These are phyloP conservation scores for Suhomyces prunicola DNA, from an alignment of 805 yeast species.

Conservation along the genomic window DNA sequence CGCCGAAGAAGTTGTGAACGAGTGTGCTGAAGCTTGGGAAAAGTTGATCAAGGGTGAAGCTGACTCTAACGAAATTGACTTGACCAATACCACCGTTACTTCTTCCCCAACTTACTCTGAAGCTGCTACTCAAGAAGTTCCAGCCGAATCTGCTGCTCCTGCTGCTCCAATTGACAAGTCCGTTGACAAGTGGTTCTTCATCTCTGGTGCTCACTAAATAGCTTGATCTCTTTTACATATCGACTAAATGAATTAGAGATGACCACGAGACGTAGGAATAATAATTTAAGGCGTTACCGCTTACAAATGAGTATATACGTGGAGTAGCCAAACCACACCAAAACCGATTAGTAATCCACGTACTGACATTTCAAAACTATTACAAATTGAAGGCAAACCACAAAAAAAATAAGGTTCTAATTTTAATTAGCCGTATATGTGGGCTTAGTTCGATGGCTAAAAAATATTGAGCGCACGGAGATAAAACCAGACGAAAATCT, in stretches of 20 bases:
- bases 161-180: slow-evolving; percentile 97
- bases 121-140: slow-evolving; percentile 48
- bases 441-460: not conserved
- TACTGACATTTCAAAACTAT: not conserved
- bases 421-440: not conserved
- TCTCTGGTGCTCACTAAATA: slow-evolving; percentile 66
- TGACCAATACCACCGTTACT: slow-evolving; percentile 72
- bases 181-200: slow-evolving; percentile 98
- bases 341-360: not conserved
- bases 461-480: not conserved
- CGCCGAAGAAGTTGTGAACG: slow-evolving; percentile 58
- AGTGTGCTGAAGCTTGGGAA: slow-evolving; percentile 70
- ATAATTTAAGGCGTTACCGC: not conserved
- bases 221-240: not conserved
- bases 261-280: not conserved
- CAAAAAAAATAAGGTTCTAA: not conserved
- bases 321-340: not conserved
- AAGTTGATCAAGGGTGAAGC: slow-evolving; percentile 47
- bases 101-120: slow-evolving; percentile 52
- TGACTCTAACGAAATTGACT: slow-evolving; percentile 55
- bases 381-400: not conserved
- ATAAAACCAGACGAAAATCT: not conserved
- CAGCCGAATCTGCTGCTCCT: slow-evolving; percentile 67
- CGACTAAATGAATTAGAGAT: not conserved
- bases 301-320: not conserved